phyloP scores from a whole-genome alignment of 2,329 filamentous ascomycete genomes.

The Fusarium annulatum region DNA sequence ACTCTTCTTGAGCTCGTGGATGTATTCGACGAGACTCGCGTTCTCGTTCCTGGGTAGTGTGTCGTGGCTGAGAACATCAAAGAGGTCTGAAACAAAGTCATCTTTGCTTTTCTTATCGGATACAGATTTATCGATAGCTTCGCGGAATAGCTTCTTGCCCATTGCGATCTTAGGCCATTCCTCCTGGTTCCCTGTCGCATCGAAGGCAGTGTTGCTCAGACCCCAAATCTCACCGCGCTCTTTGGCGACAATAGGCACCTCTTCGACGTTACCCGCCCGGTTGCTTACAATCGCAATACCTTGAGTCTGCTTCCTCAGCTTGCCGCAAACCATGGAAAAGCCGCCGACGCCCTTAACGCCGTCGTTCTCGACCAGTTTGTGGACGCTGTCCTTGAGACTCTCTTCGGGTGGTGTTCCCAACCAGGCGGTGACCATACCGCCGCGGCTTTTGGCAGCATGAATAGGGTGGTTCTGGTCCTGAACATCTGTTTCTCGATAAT shows the following conservation, averaged over 20 bases:
- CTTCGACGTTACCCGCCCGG: conserved; percentile 61
- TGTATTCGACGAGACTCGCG: conserved; percentile 64
- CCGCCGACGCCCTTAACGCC: conserved; percentile 71
- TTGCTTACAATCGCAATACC: conserved; percentile 72
- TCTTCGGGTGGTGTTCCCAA: conserved; percentile 62
- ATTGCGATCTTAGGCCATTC: conserved; percentile 71
- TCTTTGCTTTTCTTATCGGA: conserved; percentile 55
- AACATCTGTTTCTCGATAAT: conserved; percentile 68
- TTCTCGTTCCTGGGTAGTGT: conserved; percentile 60
- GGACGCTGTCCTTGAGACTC: conserved; percentile 61
- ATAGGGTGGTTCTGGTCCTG: conserved; percentile 64
- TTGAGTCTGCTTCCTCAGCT: conserved; percentile 61
- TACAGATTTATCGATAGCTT: conserved; percentile 56
- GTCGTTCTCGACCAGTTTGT: conserved; percentile 62
- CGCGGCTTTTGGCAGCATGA: conserved; percentile 67
- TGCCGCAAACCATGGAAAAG: conserved; percentile 74
- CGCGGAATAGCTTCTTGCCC: conserved; percentile 60
- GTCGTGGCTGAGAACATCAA: conserved; percentile 66
- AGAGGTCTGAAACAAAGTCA: conserved; percentile 62
- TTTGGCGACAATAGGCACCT: conserved; percentile 69
- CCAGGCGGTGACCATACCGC: conserved; percentile 73
- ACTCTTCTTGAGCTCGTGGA: conserved; percentile 66
- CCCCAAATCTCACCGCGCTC: conserved; percentile 65
- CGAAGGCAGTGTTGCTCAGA: conserved; percentile 71
- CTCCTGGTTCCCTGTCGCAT: conserved; percentile 52